A percentile compares a stretch with the other conserved stretches of the same genome.
Conservation (phyloP, 1,284 basidiomycete species). For the Rhodotorula sp. region DNA sequence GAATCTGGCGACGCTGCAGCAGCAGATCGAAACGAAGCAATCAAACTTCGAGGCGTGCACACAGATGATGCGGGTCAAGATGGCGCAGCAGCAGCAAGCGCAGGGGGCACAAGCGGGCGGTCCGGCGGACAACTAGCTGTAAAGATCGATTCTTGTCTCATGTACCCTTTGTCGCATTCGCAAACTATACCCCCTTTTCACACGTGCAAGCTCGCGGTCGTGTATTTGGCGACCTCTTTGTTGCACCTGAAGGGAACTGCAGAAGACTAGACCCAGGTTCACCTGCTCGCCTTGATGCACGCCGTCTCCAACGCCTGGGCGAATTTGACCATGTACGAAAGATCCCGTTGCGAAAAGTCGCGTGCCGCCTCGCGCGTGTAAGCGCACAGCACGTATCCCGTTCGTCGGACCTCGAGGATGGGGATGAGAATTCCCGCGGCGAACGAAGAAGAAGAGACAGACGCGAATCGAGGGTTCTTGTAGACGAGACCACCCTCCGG, state of each 20-base stretch:
- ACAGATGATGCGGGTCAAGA: slow-evolving; percentile 32
- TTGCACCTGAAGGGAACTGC: too few species aligned
- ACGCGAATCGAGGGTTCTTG: slow-evolving; percentile 38
- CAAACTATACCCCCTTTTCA: background rate
- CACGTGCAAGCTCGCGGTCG: too few species aligned
- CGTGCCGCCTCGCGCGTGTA: slow-evolving; percentile 37
- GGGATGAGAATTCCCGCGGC: slow-evolving; percentile 43
- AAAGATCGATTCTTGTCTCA: too few species aligned
- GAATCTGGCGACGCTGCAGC: slow-evolving; percentile 75
- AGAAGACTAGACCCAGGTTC: background rate
- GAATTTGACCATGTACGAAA: slow-evolving; percentile 41
- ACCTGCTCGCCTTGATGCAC: slow-evolving; percentile 11
- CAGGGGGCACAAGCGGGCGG: background rate
- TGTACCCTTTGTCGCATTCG: background rate
- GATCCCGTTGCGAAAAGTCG: slow-evolving; percentile 41
- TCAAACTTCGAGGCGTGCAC: slow-evolving; percentile 52
- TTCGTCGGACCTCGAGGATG: slow-evolving; percentile 36
- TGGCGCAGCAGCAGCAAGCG: slow-evolving; percentile 17
- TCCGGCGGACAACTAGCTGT: background rate
- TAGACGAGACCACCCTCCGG: slow-evolving; percentile 45
- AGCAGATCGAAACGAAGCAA: slow-evolving; percentile 81
- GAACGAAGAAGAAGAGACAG: slow-evolving; percentile 15
- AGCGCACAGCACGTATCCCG: slow-evolving; percentile 43
- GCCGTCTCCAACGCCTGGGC: slow-evolving; percentile 39
- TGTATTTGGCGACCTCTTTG: too few species aligned